Evolutionary conservation across 345 rosid species (phyloP).

Genomic region (Lepidium sativum): DNA sequence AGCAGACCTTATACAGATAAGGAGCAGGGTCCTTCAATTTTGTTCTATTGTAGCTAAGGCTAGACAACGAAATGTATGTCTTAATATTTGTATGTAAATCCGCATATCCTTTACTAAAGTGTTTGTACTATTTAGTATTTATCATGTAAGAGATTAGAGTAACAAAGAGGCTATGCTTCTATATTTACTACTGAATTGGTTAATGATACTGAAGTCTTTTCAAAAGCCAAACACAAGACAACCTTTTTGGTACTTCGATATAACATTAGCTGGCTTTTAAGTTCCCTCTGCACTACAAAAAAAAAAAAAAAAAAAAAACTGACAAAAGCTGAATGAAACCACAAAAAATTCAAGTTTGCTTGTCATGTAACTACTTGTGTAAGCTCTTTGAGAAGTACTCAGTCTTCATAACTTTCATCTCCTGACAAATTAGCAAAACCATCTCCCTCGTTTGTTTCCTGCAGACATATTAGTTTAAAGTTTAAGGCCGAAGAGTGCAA

Average conservation of each 20-base stretch:
- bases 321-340: neutral
- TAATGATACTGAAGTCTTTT: neutral
- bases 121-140: neutral
- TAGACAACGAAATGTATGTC: neutral
- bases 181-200: neutral
- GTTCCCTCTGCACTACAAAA: conserved; percentile 1
- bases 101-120: neutral
- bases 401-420: conserved; percentile 38
- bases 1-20: neutral
- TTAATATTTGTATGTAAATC: neutral
- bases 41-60: conserved; percentile 10
- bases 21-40: conserved; percentile 12
- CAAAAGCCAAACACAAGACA: neutral
- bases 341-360: neutral
- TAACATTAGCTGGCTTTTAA: neutral
- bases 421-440: conserved; percentile 44
- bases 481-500: neutral
- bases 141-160: neutral
- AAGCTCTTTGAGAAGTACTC: neutral
- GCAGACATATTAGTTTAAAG: conserved; percentile 8
- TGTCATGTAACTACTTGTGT: neutral
- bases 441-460: conserved; percentile 43
- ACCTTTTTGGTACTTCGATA: neutral
- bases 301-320: neutral
- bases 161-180: neutral